Conservation (phyloP, 2,329 filamentous ascomycete species). For the Paecilomyces niveus region DNA sequence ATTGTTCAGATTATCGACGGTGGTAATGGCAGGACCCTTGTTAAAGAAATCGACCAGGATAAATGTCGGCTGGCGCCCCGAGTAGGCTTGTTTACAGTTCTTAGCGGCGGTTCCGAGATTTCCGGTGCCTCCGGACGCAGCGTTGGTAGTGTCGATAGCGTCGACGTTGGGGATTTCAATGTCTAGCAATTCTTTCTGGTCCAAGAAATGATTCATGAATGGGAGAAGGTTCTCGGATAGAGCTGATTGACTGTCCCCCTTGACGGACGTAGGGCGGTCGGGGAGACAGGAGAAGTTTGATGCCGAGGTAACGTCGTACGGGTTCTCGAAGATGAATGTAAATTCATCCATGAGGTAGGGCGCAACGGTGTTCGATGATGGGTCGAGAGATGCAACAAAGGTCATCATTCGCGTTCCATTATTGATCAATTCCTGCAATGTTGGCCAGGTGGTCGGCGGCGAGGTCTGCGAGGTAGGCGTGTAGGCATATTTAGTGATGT, state of each 20-base stretch:
- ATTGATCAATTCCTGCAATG: conserved; percentile 61
- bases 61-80: conserved; percentile 58
- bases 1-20: conserved; percentile 62
- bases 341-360: conserved; percentile 39
- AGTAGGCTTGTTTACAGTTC: conserved; percentile 51
- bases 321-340: conserved; percentile 60
- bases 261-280: conserved; percentile 54
- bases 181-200: conserved; percentile 47
- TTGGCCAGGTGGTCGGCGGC: conserved; percentile 56
- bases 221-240: conserved; percentile 56
- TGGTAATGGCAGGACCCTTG: conserved; percentile 60
- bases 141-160: conserved; percentile 59
- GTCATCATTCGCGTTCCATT: conserved; percentile 59
- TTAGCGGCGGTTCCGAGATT: conserved; percentile 43
- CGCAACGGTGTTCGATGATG: conserved; percentile 27
- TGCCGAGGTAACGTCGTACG: conserved; percentile 56
- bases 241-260: conserved; percentile 43
- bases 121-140: conserved; percentile 49
- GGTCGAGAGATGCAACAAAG: conserved; percentile 53
- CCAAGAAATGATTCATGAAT: conserved; percentile 75
- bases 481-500: conserved; percentile 57
- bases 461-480: conserved; percentile 41
- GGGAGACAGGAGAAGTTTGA: conserved; percentile 66
- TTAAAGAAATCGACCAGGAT: conserved; percentile 77
- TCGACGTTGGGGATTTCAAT: conserved; percentile 57